Evolutionary conservation across 2,329 filamentous ascomycete genomes (phyloP).

Genomic region (Calonectria montana): DNA sequence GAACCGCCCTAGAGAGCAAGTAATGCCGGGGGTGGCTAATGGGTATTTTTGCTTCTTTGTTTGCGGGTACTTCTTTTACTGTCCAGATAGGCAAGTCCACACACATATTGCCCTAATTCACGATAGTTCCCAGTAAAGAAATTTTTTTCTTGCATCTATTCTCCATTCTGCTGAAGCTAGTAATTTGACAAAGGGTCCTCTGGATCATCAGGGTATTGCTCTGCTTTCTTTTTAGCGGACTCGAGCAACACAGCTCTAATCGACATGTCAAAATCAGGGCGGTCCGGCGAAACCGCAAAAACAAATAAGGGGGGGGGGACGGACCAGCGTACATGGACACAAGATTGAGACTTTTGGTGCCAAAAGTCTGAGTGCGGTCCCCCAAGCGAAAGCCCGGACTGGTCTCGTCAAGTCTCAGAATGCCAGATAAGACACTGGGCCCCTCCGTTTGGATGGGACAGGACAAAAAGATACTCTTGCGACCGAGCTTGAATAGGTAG

Average conservation of each 20-base stretch:
- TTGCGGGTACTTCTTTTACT: not conserved
- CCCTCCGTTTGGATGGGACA: constrained; percentile 1
- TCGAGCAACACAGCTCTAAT: not conserved
- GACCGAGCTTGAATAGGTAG: constrained; percentile 10
- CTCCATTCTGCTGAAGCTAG: not conserved
- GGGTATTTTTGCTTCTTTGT: constrained; percentile 6
- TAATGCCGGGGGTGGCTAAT: constrained; percentile 14
- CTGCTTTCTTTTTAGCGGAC: not conserved
- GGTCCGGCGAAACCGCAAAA: constrained; percentile 11
- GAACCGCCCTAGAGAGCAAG: not conserved
- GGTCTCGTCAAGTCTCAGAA: constrained; percentile 7
- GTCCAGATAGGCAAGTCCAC: constrained; percentile 17
- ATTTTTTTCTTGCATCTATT: constrained; percentile 2
- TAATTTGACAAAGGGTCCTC: not conserved
- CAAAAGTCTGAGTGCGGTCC: not conserved
- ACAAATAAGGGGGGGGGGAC: not conserved
- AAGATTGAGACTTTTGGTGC: not conserved
- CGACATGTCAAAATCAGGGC: constrained; percentile 25
- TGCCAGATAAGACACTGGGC: constrained; percentile 10
- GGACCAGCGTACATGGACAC: not conserved
- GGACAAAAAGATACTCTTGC: constrained; percentile 2
- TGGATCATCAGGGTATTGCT: not conserved
- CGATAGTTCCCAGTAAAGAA: not conserved
- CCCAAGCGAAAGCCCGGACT: constrained; percentile 1
- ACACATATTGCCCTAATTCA: not conserved